Evolutionary conservation across 108 stramenopile species (phyloP).

Genomic region (Cyclotella atomus): DNA sequence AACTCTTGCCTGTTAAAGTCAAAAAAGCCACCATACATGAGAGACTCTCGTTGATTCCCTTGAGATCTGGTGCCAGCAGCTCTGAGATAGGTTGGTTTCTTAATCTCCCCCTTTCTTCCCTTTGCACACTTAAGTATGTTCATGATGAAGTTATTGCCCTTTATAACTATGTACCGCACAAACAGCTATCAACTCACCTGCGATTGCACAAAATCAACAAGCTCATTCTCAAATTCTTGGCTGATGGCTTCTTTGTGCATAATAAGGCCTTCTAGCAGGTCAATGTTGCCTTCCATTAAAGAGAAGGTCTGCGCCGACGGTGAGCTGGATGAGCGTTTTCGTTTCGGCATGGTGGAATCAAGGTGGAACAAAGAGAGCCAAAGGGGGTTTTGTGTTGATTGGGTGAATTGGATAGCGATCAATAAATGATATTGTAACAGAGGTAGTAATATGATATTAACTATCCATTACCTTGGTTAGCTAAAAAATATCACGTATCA

Average conservation of each 20-base stretch:
- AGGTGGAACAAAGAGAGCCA: no score
- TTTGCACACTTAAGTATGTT: slow-evolving; percentile 18
- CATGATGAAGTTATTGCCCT: slow-evolving; percentile 1
- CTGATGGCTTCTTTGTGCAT: slow-evolving; percentile 40
- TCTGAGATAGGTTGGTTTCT: slow-evolving; percentile 47
- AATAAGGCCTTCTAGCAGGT: slow-evolving; percentile 33
- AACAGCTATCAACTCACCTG: background rate
- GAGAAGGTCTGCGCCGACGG: slow-evolving; percentile 19
- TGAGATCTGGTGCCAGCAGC: slow-evolving; percentile 38
- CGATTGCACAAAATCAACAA: slow-evolving; percentile 25
- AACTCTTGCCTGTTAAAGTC: slow-evolving; percentile 29
- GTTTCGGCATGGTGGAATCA: slow-evolving; percentile 4
- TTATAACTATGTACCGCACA: background rate
- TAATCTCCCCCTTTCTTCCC: slow-evolving; percentile 40
- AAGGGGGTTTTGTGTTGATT: no score
- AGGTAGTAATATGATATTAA: no score
- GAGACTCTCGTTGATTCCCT: slow-evolving; percentile 44
- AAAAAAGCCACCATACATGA: slow-evolving; percentile 48
- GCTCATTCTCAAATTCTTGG: slow-evolving; percentile 24
- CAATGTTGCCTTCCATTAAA: slow-evolving; percentile 28
- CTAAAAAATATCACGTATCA: no score
- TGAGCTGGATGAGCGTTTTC: slow-evolving; percentile 4
- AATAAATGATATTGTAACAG: no score
- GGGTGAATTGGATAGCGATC: no score
- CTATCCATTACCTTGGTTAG: no score